These are phyloP conservation scores for Pichia thaimueangensis DNA, from an alignment of 805 yeast genomes.

Conservation along the genomic window DNA sequence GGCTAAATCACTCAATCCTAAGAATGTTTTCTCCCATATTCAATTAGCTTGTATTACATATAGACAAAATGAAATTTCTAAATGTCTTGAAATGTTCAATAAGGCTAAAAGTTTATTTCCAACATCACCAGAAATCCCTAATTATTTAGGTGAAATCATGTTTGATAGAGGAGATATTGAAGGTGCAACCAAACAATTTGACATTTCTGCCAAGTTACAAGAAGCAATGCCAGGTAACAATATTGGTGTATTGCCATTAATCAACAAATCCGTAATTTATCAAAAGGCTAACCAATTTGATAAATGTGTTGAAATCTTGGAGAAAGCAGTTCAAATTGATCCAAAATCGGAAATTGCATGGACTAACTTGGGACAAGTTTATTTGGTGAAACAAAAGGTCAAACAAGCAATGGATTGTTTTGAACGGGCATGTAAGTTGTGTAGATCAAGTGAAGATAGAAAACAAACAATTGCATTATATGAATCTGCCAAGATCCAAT, in stretches of 20 bases:
- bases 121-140: slow-evolving; percentile 84
- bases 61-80: slow-evolving; percentile 58
- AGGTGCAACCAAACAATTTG: slow-evolving; percentile 78
- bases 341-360: slow-evolving; percentile 86
- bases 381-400: slow-evolving; percentile 73
- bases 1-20: slow-evolving; percentile 67
- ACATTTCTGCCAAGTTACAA: slow-evolving; percentile 79
- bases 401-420: slow-evolving; percentile 77
- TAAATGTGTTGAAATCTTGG: slow-evolving; percentile 59
- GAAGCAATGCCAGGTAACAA: slow-evolving; percentile 58
- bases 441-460: slow-evolving; percentile 82
- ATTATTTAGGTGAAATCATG: slow-evolving; percentile 91
- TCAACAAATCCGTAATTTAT: slow-evolving; percentile 78
- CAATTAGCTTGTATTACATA: slow-evolving; percentile 91
- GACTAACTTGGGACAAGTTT: slow-evolving; percentile 86
- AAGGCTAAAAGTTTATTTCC: slow-evolving; percentile 73
- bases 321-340: slow-evolving; percentile 74
- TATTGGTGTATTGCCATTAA: slow-evolving; percentile 82
- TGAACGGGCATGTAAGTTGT: slow-evolving; percentile 73
- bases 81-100: slow-evolving; percentile 57
- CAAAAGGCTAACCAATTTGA: slow-evolving; percentile 49
- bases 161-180: slow-evolving; percentile 69
- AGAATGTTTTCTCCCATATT: slow-evolving; percentile 77
- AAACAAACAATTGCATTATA: slow-evolving; percentile 86
- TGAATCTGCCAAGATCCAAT: slow-evolving; percentile 89